These are phyloP conservation scores for Telfairia occidentalis DNA, from an alignment of 331 rosid genomes.

Conservation along the genomic window DNA sequence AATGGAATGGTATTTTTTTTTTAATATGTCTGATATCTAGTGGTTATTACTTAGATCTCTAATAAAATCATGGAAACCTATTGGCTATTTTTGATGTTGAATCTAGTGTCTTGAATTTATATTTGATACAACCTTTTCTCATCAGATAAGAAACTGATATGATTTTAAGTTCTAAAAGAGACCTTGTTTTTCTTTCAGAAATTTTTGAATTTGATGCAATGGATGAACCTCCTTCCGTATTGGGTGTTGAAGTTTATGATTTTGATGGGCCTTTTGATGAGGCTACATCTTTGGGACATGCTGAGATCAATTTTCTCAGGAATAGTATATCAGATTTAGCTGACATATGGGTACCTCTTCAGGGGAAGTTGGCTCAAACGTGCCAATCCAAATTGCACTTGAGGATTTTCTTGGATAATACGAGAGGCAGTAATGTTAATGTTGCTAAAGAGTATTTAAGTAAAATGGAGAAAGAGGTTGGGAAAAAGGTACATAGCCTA, in stretches of 20 bases:
- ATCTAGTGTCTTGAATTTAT: neutral
- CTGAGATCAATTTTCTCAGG: slow-evolving; percentile 72
- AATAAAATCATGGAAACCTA: neutral
- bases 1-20: slow-evolving; percentile 70
- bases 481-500: slow-evolving; percentile 60
- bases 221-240: slow-evolving; percentile 89
- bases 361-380: slow-evolving; percentile 70
- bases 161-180: slow-evolving; percentile 15
- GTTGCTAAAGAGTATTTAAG: slow-evolving; percentile 59
- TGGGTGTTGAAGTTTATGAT: slow-evolving; percentile 74
- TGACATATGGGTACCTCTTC: slow-evolving; percentile 82
- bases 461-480: slow-evolving; percentile 98
- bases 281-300: slow-evolving; percentile 57
- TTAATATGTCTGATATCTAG: neutral
- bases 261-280: slow-evolving; percentile 96
- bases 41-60: neutral
- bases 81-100: neutral
- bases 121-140: neutral
- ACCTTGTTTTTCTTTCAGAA: slow-evolving; percentile 35
- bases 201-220: slow-evolving; percentile 96
- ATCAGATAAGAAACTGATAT: neutral
- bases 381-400: slow-evolving; percentile 79
- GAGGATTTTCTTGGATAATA: slow-evolving; percentile 81
- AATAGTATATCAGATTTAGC: slow-evolving; percentile 75
- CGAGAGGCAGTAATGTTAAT: slow-evolving; percentile 56